Evolutionary conservation across 805 yeast species (phyloP).

Genomic region (Nakazawaea laoshanensis): DNA sequence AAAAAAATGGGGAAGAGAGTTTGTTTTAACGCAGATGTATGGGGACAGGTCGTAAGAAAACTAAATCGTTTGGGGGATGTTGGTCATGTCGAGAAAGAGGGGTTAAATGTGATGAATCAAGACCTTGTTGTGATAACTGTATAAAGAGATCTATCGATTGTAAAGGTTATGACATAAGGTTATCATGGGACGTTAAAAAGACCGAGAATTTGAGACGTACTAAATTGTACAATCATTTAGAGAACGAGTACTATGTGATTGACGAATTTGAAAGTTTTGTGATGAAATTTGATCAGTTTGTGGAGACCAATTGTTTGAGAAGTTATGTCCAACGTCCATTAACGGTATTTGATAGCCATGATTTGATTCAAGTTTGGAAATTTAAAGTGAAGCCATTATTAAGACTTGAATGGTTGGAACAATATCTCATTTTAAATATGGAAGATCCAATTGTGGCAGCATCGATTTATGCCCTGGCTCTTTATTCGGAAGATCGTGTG

Average conservation of each 20-base stretch:
- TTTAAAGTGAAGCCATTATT: not conserved
- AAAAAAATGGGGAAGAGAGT: too few species aligned
- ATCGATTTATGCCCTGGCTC: constrained; percentile 3
- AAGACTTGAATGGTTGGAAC: constrained; percentile 2
- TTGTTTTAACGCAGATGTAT: too few species aligned
- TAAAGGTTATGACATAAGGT: constrained; percentile 38
- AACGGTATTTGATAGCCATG: constrained; percentile 9
- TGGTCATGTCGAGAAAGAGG: constrained; percentile 47
- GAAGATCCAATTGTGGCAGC: constrained; percentile 1
- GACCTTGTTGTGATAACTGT: constrained; percentile 40
- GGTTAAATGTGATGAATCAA: constrained; percentile 41
- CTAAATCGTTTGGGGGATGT: constrained; percentile 38
- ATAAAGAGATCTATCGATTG: constrained; percentile 33
- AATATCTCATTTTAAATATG: not conserved
- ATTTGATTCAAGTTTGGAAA: constrained; percentile 1
- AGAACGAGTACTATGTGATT: not conserved
- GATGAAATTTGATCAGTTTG: constrained; percentile 1
- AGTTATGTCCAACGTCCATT: constrained; percentile 2
- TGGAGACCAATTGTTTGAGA: constrained; percentile 1
- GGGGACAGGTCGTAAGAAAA: constrained; percentile 10
- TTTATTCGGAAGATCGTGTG: not conserved
- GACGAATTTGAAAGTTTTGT: not conserved
- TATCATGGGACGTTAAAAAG: constrained; percentile 27
- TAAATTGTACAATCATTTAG: constrained; percentile 7
- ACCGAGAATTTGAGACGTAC: constrained; percentile 9